Base-by-base conservation (phyloP, 2,329 filamentous ascomycete genomes). In the Acephala macrosclerotiorum region DNA sequence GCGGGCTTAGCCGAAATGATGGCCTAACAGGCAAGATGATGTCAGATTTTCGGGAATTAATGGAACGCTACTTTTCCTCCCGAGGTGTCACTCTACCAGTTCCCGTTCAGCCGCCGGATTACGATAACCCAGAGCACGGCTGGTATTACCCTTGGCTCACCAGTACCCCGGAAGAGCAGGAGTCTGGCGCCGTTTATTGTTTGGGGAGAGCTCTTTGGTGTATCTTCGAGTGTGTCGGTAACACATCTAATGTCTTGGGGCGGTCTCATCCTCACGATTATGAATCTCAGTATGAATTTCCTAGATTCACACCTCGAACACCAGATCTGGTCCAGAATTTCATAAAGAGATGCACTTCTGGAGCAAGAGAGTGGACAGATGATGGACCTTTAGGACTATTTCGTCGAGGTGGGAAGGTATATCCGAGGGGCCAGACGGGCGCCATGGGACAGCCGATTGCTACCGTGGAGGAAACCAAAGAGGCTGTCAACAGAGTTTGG, bases 111-210 rank as follows among this genome's bases (percentile, higher is more conserved):
- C 29, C 29, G 29, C 29, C 9, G 29, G 29, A 33, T 9, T 33
- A 33, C 29, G 29, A 59, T 59, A 59, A 59, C 26, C 57, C 57
- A 59, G 57, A 59, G 8, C 57, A 45, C 38, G 57, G 57, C 26
- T 59, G 57, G 57, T 59, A 59, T 59, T 59, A 59, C 38, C 57
- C 57, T 59, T 59, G 57, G 57, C 57, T 59, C 25, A 58, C 29
- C 55, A 58, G 55, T 25, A 58, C 55, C 3, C 25, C 22, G 25
- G 33, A 38, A 36, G 25, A 58, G 55, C 55, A 58, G 29, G 55
- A 58, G 55, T 58, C 55, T 58, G 55, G 29, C 25, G 55, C 55
- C 55, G 55, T 58, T 58, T 58, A 58, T 36, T 58, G 55, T 36
- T 36, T 58, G 25, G 55, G 55, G 29, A 58, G 55, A 58, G 55